Conservation (phyloP, 495 filamentous ascomycete genomes). For the Xylaria intraflava region DNA sequence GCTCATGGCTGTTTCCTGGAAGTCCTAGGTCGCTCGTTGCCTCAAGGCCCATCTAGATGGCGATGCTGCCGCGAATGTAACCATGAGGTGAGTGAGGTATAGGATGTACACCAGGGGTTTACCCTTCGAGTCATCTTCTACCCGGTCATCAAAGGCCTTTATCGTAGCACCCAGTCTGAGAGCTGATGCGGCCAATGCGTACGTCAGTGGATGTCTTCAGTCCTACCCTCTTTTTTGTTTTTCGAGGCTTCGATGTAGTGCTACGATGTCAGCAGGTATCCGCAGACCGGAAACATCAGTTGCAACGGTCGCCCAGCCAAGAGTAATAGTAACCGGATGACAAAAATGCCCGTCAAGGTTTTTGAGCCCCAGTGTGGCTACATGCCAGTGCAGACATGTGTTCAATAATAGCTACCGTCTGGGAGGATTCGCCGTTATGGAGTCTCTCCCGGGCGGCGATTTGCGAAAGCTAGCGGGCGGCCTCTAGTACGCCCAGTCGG, state of each 20-base stretch:
- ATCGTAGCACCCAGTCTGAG: slow-evolving; percentile 6
- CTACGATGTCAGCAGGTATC: slow-evolving; percentile 13
- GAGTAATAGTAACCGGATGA: slow-evolving; percentile 3
- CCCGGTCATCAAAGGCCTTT: neutral
- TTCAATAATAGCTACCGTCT: slow-evolving; percentile 1
- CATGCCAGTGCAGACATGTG: slow-evolving; percentile 4
- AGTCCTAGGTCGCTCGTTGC: slow-evolving; percentile 7
- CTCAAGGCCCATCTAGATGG: neutral
- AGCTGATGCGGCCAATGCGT: slow-evolving; percentile 7
- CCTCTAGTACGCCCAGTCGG: neutral
- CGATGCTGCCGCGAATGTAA: slow-evolving; percentile 6
- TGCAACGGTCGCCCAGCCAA: slow-evolving; percentile 1
- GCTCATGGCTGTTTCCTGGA: slow-evolving; percentile 1
- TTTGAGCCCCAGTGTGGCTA: slow-evolving; percentile 9
- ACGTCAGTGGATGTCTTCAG: slow-evolving; percentile 9
- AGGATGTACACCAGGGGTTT: neutral
- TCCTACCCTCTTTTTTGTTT: slow-evolving; percentile 9
- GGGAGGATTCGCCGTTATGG: slow-evolving; percentile 10
- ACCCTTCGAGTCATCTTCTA: neutral
- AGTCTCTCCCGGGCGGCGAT: neutral
- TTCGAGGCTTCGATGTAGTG: slow-evolving; percentile 11
- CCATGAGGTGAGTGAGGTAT: neutral
- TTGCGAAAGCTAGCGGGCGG: neutral
- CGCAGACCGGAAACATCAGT: slow-evolving; percentile 5
- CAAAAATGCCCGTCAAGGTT: slow-evolving; percentile 7